Conservation (phyloP, 306 rosid species). For the Cucumis melo region DNA sequence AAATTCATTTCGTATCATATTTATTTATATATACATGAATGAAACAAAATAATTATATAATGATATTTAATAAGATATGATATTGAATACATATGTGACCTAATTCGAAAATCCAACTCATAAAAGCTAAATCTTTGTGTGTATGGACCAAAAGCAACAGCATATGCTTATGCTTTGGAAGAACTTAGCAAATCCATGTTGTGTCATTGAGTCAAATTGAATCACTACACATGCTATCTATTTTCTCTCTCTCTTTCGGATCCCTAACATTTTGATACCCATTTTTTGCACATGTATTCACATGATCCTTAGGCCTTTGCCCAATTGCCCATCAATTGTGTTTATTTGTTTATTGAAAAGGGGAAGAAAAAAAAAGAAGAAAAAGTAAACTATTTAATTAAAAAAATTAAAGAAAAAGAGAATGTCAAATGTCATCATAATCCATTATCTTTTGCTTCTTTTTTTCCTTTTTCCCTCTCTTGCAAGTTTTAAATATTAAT, state of each 20-base stretch:
- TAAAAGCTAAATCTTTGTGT: not conserved
- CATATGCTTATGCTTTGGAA: constrained; percentile 30
- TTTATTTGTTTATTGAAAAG: not conserved
- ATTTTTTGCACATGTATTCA: constrained; percentile 58
- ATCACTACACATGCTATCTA: constrained; percentile 54
- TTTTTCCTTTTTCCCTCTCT: constrained; percentile 16
- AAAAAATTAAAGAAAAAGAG: not conserved
- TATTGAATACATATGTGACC: not conserved
- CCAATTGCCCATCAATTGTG: constrained; percentile 25
- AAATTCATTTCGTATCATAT: too few species aligned
- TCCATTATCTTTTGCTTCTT: not conserved
- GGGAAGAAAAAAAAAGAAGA: not conserved
- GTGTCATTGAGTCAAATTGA: constrained; percentile 34
- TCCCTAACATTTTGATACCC: constrained; percentile 13
- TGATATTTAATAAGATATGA: not conserved
- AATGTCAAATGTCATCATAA: not conserved
- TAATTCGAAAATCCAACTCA: not conserved
- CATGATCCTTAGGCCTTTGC: constrained; percentile 49
- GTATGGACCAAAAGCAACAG: constrained; percentile 25
- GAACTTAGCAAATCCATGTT: constrained; percentile 65
- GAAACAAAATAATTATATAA: not conserved
- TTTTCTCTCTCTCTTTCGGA: constrained; percentile 12
- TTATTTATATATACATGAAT: not conserved
- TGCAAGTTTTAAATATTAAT: constrained; percentile 7
- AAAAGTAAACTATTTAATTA: not conserved